A percentile compares a stretch with the other conserved stretches of the same genome.
phyloP scores from a whole-genome alignment of 202 grass and related monocot species.

The Cymbopogon flexuosus region DNA sequence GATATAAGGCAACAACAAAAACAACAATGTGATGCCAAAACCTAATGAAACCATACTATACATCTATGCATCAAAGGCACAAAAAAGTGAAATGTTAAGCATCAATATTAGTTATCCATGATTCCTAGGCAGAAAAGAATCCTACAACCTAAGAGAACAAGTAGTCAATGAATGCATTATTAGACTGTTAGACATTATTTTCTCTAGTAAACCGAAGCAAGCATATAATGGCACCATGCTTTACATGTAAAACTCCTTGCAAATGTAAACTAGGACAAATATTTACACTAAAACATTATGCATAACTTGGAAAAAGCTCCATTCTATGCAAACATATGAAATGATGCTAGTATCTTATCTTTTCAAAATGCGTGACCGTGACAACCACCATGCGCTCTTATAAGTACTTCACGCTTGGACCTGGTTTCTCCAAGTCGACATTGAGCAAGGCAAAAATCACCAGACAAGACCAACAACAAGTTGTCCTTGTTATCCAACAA shows the following conservation, averaged over 20 bases:
- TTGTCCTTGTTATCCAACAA: constrained; percentile 4
- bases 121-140: not conserved
- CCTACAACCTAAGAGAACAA: not conserved
- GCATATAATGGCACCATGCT: not conserved
- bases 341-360: constrained; percentile 1
- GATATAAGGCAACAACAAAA: too few species aligned
- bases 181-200: not conserved
- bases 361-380: constrained; percentile 8
- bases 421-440: constrained; percentile 17
- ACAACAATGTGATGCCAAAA: too few species aligned
- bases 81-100: not conserved
- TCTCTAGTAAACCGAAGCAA: not conserved
- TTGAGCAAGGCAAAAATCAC: not conserved
- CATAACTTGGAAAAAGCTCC: not conserved
- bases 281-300: not conserved
- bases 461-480: not conserved
- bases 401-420: constrained; percentile 35
- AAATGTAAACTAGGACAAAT: not conserved
- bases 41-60: too few species aligned
- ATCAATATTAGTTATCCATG: not conserved
- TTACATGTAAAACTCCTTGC: not conserved
- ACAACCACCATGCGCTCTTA: not conserved
- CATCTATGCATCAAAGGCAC: not conserved
- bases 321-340: not conserved
- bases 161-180: not conserved